Conservation (phyloP, 495 filamentous ascomycete species). For the Trichocladium uniseriatum region DNA sequence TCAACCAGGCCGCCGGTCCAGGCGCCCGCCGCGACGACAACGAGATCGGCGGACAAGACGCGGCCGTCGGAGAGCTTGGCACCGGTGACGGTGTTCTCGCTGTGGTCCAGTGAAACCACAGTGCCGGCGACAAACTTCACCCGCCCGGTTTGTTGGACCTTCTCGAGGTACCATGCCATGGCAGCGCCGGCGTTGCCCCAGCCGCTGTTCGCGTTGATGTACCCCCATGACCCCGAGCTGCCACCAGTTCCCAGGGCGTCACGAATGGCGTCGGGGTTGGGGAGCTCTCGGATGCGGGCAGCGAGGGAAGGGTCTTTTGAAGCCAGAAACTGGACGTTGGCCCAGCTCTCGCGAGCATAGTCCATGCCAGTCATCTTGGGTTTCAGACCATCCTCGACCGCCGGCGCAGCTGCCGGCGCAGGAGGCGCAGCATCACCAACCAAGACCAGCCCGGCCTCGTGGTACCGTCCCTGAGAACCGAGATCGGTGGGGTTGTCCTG, state of each 20-base stretch:
- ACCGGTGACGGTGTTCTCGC: conserved; percentile 34
- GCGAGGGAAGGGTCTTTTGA: conserved; percentile 29
- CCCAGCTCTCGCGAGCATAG: conserved; percentile 59
- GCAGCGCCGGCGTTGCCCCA: conserved; percentile 76
- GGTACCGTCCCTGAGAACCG: conserved; percentile 61
- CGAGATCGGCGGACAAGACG: conserved; percentile 56
- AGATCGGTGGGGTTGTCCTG: conserved; percentile 39
- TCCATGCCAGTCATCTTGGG: conserved; percentile 41
- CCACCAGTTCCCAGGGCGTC: conserved; percentile 39
- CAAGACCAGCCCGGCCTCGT: conserved; percentile 64
- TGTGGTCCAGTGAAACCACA: conserved; percentile 47
- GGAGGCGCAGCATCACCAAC: conserved; percentile 39
- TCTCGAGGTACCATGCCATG: conserved; percentile 51
- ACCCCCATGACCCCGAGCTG: conserved; percentile 55
- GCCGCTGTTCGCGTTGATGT: conserved; percentile 70
- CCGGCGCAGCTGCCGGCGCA: conserved; percentile 1
- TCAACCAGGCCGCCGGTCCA: conserved; percentile 75
- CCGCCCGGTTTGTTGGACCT: conserved; percentile 46
- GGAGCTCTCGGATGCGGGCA: conserved; percentile 44
- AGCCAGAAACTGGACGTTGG: conserved; percentile 47
- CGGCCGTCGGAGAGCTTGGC: conserved; percentile 46
- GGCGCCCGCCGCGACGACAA: conserved; percentile 74
- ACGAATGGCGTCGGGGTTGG: conserved; percentile 40
- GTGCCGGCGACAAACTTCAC: conserved; percentile 56
- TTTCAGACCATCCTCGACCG: conserved; percentile 25